phyloP scores from a whole-genome alignment of 1,284 basidiomycete genomes.

The Polyporus tsugae region DNA sequence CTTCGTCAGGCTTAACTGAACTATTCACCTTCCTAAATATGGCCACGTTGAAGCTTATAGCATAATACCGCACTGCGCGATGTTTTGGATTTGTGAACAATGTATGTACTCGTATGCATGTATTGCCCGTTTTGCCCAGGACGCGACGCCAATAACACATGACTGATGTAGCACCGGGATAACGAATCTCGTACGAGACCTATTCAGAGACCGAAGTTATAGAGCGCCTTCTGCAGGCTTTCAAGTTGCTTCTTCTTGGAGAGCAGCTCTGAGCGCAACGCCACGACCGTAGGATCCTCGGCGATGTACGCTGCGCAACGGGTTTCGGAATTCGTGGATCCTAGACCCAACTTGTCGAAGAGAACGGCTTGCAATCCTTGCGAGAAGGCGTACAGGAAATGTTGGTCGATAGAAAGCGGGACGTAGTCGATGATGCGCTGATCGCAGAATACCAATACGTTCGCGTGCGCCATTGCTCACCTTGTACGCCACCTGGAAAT shows the following conservation, averaged over 20 bases:
- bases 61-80: too few species aligned
- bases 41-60: constrained; percentile 7
- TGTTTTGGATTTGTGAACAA: background rate
- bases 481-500: constrained; percentile 60
- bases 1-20: background rate
- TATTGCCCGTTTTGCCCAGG: too few species aligned
- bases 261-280: constrained; percentile 46
- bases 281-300: constrained; percentile 51
- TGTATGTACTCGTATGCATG: background rate
- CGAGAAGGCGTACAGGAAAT: constrained; percentile 50
- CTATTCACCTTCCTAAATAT: too few species aligned
- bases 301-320: constrained; percentile 50
- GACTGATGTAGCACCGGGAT: background rate
- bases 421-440: constrained; percentile 59
- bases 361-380: constrained; percentile 47
- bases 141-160: too few species aligned
- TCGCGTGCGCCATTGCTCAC: constrained; percentile 34
- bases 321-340: constrained; percentile 44
- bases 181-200: background rate
- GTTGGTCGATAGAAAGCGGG: constrained; percentile 53
- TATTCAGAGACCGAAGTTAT: constrained; percentile 40
- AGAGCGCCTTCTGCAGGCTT: constrained; percentile 44
- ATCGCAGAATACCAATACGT: background rate
- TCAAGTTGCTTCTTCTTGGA: constrained; percentile 43
- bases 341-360: constrained; percentile 50